Evolutionary conservation across 495 filamentous ascomycete genomes (phyloP), one percentile per base, ranked within the genome.

Genomic region (Penicillium crystallinum): DNA sequence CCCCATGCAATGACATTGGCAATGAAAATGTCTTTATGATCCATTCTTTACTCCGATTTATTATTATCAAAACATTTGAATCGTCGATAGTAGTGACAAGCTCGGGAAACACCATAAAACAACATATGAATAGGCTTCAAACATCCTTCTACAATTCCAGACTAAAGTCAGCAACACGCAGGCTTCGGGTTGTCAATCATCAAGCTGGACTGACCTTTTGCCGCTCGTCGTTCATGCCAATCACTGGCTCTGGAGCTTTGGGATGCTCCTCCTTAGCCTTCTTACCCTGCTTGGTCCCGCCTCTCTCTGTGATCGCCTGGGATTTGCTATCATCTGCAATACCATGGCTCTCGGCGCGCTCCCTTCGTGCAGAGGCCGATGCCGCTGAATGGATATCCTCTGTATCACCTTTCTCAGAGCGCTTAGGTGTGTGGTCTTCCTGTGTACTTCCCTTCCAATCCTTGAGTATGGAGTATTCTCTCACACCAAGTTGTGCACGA

Each of bases 171-270:
- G 52, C 49, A 42, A 52, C 21, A 50, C 44, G 31, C 55, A 39
- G 14, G n/a, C n/a, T n/a, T n/a, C n/a, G n/a, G n/a, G 53, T 37
- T 6, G 34, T 44, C 59, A 43, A 43, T 25, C 38, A 46, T 35
- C 31, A 53, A 30, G n/a, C 12, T 6, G 7, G 43, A 69, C 65
- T 59, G 58, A 80, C 80, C 57, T 72, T 64, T 6, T 77, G 79
- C 45, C 81, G 75, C 63, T 88, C 84, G 71, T 87, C 85, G 62
- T 86, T 83, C 81, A 86, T 86, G 18, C 85, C 85, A 65, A 87
- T 81, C 2, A 85, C 71, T 1, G 81, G 77, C 55, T 77, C 77
- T 9, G 85, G 85, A 10, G 83, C 82, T 49, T 84, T 78, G 0
- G 84, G 85, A 61, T 80, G 70, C 45, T 86, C 85, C 58, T 79